These are phyloP conservation scores for Linnemannia elongata DNA, from an alignment of 192 early-diverging fungal genomes.

Conservation along the genomic window DNA sequence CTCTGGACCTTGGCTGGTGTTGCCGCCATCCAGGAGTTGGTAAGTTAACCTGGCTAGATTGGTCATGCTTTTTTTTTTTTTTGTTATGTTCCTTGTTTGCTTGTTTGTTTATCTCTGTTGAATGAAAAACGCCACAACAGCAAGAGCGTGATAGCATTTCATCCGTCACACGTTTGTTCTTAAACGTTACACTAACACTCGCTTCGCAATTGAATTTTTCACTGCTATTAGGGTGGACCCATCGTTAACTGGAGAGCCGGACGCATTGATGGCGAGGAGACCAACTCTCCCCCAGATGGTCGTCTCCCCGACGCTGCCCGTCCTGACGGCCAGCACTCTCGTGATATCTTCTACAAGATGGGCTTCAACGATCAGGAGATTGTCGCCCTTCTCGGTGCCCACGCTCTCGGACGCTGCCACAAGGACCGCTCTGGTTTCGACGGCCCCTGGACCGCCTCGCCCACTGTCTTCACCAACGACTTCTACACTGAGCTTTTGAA, in stretches of 20 bases:
- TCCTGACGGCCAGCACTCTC: slow-evolving; percentile 74
- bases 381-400: slow-evolving; percentile 83
- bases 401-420: slow-evolving; percentile 86
- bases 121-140: neutral
- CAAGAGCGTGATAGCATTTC: neutral
- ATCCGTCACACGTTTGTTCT: neutral
- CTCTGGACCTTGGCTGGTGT: slow-evolving; percentile 87
- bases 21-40: slow-evolving; percentile 78
- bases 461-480: slow-evolving; percentile 91
- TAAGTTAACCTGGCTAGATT: slow-evolving; percentile 15
- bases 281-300: slow-evolving; percentile 76
- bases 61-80: neutral
- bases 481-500: slow-evolving; percentile 85
- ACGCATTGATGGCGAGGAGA: slow-evolving; percentile 62
- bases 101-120: neutral
- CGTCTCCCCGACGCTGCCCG: slow-evolving; percentile 81
- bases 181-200: neutral
- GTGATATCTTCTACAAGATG: slow-evolving; percentile 88
- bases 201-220: neutral
- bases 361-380: slow-evolving; percentile 79
- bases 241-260: slow-evolving; percentile 81
- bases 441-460: slow-evolving; percentile 92
- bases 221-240: slow-evolving; percentile 72
- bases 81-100: neutral
- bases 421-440: slow-evolving; percentile 81